Base-by-base conservation (phyloP, 2,329 filamentous ascomycete species). In the Byssochlamys sp. region DNA sequence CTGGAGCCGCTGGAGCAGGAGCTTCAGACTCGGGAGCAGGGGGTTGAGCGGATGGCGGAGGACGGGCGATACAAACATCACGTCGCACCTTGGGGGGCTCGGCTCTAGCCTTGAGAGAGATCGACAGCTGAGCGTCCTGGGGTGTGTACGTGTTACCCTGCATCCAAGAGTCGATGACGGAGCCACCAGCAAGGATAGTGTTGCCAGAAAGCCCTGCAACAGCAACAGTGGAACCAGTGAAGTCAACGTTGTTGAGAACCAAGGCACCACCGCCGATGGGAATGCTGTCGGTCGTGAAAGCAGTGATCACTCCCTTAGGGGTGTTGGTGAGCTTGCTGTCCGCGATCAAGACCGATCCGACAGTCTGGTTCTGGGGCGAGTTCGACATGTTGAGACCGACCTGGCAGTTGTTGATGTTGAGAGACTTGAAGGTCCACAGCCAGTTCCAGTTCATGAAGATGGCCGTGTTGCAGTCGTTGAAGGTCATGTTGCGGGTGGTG, bases 401-500 rank as follows among this genome's bases (percentile, higher is more conserved):
- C n/a, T 78, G 76, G 69, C 87, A 89, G 69, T 87, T 84, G 71
- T 90, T 85, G 73, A 95, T 89, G 52, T 76, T 81, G 39, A 95
- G 65, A 35, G 83, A 87, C 70, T 92, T 90, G 74, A 94, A 84
- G 51, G 86, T 84, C 87, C 88, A 95, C 19, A 85, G 79, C 90
- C 90, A 95, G 77, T 92, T 89, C 90, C 90, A 95, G 78, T 91
- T 91, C 85, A 94, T 88, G 75, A 83, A 90, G 62, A 95, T 84
- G 60, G 88, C 90, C 1, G 89, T 95, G 68, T 89, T 81, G 78
- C 88, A 91, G 72, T 83, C 81, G 71, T 88, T 89, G 80, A 95
- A 95, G 35, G 81, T 87, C 70, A 94, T 69, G 74, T 95, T 94
- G 63, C 90, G 86, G 28, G 85, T 87, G 45, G 89, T 92, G 74